Base-by-base conservation (phyloP, 2,329 filamentous ascomycete species). In the Dothideomycetes sp. region DNA sequence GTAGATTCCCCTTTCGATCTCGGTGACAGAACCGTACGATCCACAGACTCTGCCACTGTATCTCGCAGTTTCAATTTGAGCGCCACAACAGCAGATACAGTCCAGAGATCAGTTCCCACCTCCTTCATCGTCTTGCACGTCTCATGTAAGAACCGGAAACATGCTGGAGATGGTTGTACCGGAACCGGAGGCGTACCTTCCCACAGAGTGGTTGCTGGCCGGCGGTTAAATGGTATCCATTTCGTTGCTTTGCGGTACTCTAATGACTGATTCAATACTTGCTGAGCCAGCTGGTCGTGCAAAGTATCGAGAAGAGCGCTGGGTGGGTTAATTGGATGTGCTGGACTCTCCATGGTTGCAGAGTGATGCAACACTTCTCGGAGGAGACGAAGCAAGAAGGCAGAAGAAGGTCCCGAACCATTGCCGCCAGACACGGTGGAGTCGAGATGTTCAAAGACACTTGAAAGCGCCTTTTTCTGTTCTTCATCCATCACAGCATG, bases 81-180 rank as follows among this genome's bases (percentile, higher is more conserved):
- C 1, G 66, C 64, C 1, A 51, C 50, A 2, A 88, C 73, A 1
- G 84, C 82, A 2, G 69, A 66, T 2, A 75, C 70, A 38, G 80
- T 87, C 88, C 88, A 96, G 3, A 95, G 59, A 56, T 95, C 89
- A 34, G 74, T 66, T 0, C 88, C 88, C 3, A 73, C 65, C 10
- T 70, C 65, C 3, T 72, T 72, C 85, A 95, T 93, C 4, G 70
- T 66, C 34, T 65, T 62, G 4, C 75, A 73, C 19, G 94, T 54
- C 33, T 68, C 68, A 17, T 77, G 75, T 36, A 95, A 53, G 40
- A 93, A 79, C 44, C 72, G 74, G 54, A 94, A 94, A 0, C 77
- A 66, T 15, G 71, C 69, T 0, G 84, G 79, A 0, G 85, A 89
- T 1, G 86, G 86, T 52, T 91, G 84, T 4, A 77, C 70, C 0